Evolutionary conservation across 1,284 basidiomycete genomes (phyloP), one percentile per base, ranked within the genome.

Genomic region (Ganoderma meredithae): DNA sequence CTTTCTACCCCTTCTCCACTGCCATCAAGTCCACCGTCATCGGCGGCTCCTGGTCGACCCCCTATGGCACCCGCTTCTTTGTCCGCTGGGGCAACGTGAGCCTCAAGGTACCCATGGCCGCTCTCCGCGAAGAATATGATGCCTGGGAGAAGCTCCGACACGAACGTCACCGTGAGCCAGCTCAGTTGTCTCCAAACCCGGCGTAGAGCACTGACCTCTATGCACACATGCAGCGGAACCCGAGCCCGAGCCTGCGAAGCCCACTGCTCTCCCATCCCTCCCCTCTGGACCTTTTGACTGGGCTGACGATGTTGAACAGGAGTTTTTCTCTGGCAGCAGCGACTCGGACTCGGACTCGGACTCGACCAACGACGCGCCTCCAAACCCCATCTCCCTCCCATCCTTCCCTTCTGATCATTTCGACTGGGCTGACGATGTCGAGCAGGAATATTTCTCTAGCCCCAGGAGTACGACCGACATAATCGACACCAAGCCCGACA

Each of bases 1-100:
- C 22, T 12, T 25, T 22, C 22, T 22, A 47, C 43, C 6, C 15
- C 43, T 47, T 9, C 44, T 6, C n/a, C 19, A 47, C 44, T n/a
- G 19, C 19, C 22, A 12, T 25, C 8, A 25, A 49, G 12, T 49
- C 47, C 22, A 25, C 10, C 10, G 47, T 49, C 47, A 12, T 25
- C 47, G 49, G 61, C 49, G 47, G 61, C n/a, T 62, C 61, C 33
- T 62, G 49, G 61, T 39, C 61, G 47, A 62, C 49, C 1, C 61
- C 61, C 47, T 62, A 53, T n/a, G 36, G 36, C 49, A 53, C 61
- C 6, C 61, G 47, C 36, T 62, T 62, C 61, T 53, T 62, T 49
- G 22, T 41, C 61, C n/a, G 47, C 4, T 52, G 52, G 10, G 61
- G 61, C 19, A 47, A 62, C 0, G n/a, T 7, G 33, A 52, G 31